Base-by-base conservation (phyloP, 805 yeast species). In the Saturnispora quitensis region DNA sequence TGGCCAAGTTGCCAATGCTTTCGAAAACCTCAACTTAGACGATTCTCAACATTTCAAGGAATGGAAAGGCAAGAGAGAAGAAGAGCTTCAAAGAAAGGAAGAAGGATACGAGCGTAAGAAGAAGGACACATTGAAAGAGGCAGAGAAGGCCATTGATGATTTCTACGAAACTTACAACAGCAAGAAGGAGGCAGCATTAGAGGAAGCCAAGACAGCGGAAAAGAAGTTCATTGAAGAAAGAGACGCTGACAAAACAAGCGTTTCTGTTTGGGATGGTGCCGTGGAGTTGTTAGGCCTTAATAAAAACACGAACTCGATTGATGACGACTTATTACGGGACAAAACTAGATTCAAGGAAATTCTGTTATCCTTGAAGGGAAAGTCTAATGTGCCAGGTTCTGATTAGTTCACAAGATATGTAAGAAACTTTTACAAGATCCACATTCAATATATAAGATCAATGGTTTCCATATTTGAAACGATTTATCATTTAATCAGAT, bases 91-190 rank as follows among this genome's bases (percentile, higher is more conserved):
- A 50, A 80, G 86, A 62, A 79, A 95, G 63, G 98, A 91, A 62
- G 82, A 77, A 58, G 80, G 79, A 56, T 83, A 85, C 59, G 72
- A 71, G 20, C 72, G 78, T 58, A 85, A 80, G 65, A 78, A 84
- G 62, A 72, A 72, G 31, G 88, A 82, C 54, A 75, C 89, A 53
- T 77, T 84, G 51, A 77, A 79, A 48, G 83, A 84, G 56, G 98
- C 98, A 9, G 79, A 80, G 62, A 81, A 82, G 65, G 82, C 89
- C 50, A 80, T 89, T 62, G 97, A 91, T 66, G 96, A 86, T 57
- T 91, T 91, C 68, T 91, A 91, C 68, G 96, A 88, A 60, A 84
- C 83, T 63, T 91, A 91, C 74, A 89, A 88, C 71, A 73, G 76
- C 63, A 90, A 90, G 72, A 85, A 82, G 68, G 91, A 88, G 50